A percentile compares a stretch with the other conserved stretches of the same genome.
phyloP scores from a whole-genome alignment of 805 yeast genomes.

The Spencermartinsiella europaea region DNA sequence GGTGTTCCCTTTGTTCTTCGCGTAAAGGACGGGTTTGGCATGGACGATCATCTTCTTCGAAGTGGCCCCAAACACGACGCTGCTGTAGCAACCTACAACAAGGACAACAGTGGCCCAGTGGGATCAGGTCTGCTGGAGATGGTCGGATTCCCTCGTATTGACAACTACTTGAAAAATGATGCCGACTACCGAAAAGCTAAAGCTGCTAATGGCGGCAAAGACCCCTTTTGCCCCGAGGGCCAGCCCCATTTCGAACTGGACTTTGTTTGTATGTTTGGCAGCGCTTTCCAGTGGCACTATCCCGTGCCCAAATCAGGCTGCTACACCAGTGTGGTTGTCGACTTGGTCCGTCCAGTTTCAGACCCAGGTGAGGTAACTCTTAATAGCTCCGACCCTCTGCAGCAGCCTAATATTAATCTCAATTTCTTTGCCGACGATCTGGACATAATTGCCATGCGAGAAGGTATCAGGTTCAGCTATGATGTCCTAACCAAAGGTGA shows the following conservation, averaged over 20 bases:
- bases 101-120: conserved; percentile 22
- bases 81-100: conserved; percentile 18
- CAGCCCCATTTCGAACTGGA: conserved; percentile 31
- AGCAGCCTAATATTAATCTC: conserved; percentile 27
- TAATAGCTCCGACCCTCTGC: conserved; percentile 25
- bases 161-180: conserved; percentile 25
- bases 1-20: conserved; percentile 27
- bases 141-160: conserved; percentile 28
- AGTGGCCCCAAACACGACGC: conserved; percentile 18
- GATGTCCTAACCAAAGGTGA: conserved; percentile 29
- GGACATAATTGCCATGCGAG: conserved; percentile 32
- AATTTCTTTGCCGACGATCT: conserved; percentile 31
- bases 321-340: conserved; percentile 27
- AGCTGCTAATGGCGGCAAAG: conserved; percentile 28
- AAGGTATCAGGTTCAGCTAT: conserved; percentile 30
- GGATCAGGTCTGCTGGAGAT: conserved; percentile 22
- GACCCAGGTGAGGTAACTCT: conserved; percentile 28
- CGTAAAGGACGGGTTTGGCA: conserved; percentile 24
- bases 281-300: conserved; percentile 30
- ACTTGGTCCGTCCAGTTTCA: conserved; percentile 29
- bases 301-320: conserved; percentile 26
- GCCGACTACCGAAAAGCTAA: conserved; percentile 19
- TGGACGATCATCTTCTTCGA: conserved; percentile 24
- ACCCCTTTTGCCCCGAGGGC: conserved; percentile 28
- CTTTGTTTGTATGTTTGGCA: conserved; percentile 26